Evolutionary conservation across 805 yeast species (phyloP).

Genomic region (Candida boleticola): DNA sequence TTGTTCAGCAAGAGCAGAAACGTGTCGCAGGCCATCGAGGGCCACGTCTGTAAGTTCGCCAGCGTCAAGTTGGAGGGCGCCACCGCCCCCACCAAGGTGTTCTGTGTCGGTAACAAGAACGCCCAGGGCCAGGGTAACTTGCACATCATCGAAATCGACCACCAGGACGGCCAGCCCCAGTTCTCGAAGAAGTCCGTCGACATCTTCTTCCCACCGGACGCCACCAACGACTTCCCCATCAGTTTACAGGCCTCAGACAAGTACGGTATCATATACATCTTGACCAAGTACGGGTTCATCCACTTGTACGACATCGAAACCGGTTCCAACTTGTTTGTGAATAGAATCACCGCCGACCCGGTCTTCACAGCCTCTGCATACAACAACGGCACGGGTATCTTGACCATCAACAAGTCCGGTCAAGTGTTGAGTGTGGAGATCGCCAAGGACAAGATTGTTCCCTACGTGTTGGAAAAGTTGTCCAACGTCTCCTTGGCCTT

Average conservation of each 20-base stretch:
- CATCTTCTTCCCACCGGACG: slow-evolving; percentile 95
- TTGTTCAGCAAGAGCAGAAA: slow-evolving; percentile 83
- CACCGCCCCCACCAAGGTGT: slow-evolving; percentile 72
- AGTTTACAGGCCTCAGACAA: slow-evolving; percentile 80
- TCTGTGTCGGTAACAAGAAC: slow-evolving; percentile 88
- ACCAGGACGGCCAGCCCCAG: slow-evolving; percentile 77
- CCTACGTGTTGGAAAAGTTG: slow-evolving; percentile 82
- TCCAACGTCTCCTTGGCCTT: slow-evolving; percentile 86
- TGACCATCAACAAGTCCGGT: slow-evolving; percentile 93
- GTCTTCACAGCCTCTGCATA: slow-evolving; percentile 85
- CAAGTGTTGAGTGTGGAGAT: slow-evolving; percentile 92
- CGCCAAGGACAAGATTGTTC: slow-evolving; percentile 78
- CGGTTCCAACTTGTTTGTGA: slow-evolving; percentile 89
- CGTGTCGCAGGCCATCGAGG: slow-evolving; percentile 95
- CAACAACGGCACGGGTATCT: slow-evolving; percentile 74
- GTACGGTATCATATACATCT: slow-evolving; percentile 82
- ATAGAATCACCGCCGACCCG: slow-evolving; percentile 93
- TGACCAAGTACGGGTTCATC: slow-evolving; percentile 95
- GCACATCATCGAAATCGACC: slow-evolving; percentile 95
- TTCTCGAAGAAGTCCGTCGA: slow-evolving; percentile 89
- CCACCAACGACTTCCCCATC: slow-evolving; percentile 94
- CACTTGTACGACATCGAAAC: slow-evolving; percentile 93
- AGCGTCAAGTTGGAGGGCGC: slow-evolving; percentile 72
- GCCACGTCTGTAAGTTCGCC: slow-evolving; percentile 93
- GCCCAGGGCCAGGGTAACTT: slow-evolving; percentile 69